A percentile compares a stretch with the other conserved stretches of the same genome.
Conservation (phyloP, 2,329 filamentous ascomycete genomes). For the Alternaria arbusti region DNA sequence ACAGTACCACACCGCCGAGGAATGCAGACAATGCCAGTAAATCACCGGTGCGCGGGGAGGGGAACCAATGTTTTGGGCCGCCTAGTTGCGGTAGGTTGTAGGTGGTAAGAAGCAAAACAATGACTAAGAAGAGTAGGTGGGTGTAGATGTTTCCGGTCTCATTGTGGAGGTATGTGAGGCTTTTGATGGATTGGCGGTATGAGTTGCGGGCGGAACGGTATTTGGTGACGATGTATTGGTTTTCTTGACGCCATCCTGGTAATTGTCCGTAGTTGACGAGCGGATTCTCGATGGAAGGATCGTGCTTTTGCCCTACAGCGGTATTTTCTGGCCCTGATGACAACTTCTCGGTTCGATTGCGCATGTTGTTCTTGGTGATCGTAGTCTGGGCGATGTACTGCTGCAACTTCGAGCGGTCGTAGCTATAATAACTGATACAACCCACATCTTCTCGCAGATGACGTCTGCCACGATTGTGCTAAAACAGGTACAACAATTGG, state of each 20-base stretch:
- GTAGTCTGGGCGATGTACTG: background rate
- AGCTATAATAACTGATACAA: background rate
- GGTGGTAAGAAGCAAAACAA: background rate
- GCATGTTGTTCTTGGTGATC: background rate
- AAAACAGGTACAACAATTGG: background rate
- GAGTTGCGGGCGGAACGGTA: background rate
- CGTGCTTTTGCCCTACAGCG: background rate
- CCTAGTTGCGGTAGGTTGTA: background rate
- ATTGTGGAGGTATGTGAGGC: background rate
- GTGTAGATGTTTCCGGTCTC: background rate
- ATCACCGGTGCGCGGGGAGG: background rate
- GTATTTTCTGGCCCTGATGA: background rate
- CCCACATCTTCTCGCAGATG: background rate
- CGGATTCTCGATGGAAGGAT: background rate
- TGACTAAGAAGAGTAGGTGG: background rate
- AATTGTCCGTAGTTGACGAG: background rate
- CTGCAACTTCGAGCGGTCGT: background rate
- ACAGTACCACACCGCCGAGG: background rate
- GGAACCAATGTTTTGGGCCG: background rate
- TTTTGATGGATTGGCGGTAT: background rate
- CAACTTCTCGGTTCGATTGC: background rate
- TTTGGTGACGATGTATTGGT: background rate
- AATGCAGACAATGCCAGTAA: background rate
- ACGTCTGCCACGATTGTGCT: background rate
- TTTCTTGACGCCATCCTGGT: background rate